phyloP scores from a whole-genome alignment of 1,139 yeast species.

The Fermentozyma sake region DNA sequence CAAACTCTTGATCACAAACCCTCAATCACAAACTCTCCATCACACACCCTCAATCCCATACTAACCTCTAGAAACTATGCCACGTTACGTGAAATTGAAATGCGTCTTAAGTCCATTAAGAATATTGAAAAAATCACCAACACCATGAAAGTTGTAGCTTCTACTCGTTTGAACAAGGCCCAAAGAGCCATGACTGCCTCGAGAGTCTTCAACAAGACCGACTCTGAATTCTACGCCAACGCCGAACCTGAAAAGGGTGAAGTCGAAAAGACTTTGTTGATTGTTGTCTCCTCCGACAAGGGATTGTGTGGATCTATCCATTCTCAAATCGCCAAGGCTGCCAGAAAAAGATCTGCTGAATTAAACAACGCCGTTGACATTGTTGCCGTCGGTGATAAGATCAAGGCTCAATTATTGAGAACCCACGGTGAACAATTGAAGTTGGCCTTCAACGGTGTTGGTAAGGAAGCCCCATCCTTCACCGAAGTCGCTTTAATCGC shows the following conservation, averaged over 20 bases:
- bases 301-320: constrained; percentile 99
- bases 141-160: constrained; percentile 99
- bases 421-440: constrained; percentile 66
- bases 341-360: constrained; percentile 60
- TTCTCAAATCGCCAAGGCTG: constrained; percentile 86
- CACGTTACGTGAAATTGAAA: constrained; percentile 97
- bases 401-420: constrained; percentile 84
- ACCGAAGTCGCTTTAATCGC: constrained; percentile 84
- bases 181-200: constrained; percentile 93
- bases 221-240: constrained; percentile 70
- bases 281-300: constrained; percentile 93
- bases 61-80: constrained; percentile 75
- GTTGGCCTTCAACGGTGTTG: constrained; percentile 82
- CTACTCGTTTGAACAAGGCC: constrained; percentile 93
- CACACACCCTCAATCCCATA: no score
- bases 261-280: constrained; percentile 61
- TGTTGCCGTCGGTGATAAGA: constrained; percentile 91
- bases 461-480: constrained; percentile 95
- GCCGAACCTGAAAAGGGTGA: constrained; percentile 69
- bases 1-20: no score
- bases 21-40: no score
- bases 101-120: constrained; percentile 95
- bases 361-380: constrained; percentile 70
- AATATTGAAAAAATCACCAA: constrained; percentile 98
- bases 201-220: constrained; percentile 79